Conservation (phyloP, 768 basidiomycete species). For the Suillus tomentosus region DNA sequence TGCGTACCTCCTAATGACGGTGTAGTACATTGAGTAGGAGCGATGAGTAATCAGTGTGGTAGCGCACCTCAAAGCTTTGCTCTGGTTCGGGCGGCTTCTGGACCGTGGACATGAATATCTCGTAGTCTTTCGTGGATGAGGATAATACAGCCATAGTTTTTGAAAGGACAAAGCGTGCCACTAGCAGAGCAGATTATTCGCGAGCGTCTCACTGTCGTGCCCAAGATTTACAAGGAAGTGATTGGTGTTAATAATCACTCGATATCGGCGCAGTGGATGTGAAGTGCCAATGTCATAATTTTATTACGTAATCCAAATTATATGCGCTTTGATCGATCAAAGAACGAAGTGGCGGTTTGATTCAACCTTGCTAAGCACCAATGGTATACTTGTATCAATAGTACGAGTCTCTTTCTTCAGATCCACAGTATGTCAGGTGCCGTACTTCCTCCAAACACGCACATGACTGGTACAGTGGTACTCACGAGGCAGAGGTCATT, state of each 20-base stretch:
- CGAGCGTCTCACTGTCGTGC: background rate
- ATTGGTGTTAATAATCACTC: background rate
- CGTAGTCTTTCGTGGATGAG: background rate
- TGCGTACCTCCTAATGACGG: conserved; percentile 50
- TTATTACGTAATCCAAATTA: background rate
- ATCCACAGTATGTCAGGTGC: background rate
- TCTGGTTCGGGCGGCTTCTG: conserved; percentile 17
- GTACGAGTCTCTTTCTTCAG: background rate
- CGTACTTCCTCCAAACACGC: background rate
- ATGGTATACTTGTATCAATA: background rate
- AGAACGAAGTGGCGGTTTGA: too few species aligned
- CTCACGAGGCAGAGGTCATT: background rate
- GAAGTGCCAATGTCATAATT: background rate
- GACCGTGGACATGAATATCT: conserved; percentile 4
- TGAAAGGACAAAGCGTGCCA: background rate
- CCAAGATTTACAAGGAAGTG: background rate
- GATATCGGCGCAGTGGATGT: background rate
- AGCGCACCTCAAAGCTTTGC: conserved; percentile 31
- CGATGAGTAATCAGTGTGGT: background rate
- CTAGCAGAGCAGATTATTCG: background rate
- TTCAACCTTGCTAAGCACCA: background rate
- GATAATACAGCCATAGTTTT: background rate
- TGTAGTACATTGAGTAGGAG: background rate
- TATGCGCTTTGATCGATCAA: too few species aligned
- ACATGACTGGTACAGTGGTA: background rate